Base-by-base conservation (phyloP, 1,284 basidiomycete species). In the Fomitopsis betulina region DNA sequence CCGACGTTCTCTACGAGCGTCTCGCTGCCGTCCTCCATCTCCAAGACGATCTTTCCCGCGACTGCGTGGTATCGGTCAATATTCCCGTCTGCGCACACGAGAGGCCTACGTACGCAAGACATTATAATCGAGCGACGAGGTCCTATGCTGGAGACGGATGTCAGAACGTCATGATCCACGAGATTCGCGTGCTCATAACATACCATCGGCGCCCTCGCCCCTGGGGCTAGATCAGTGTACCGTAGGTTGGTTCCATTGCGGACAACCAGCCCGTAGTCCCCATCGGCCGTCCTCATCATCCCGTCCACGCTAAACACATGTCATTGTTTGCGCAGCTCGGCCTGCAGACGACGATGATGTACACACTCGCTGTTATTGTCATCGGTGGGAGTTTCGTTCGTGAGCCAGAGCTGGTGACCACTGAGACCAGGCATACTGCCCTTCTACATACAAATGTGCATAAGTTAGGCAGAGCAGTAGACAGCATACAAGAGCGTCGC, bases 41-140 rank as follows among this genome's bases (percentile, higher is more conserved):
- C 74, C 23, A 83, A 70, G 32, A 84, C 68, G 12, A 85, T 65
- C 68, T 83, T 80, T 15, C 84, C 85, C 32, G 73, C 69, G 47
- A 85, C 84, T 86, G 59, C 32, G 54, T 15, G 30, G 9, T 10
- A 17, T 21, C 40, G 5, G 50, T 40, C 25, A 53, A 27, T 39
- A 21, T 19, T 15, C 12, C 9, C n/a, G n/a, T 33, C 19, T 35
- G n/a, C 8, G 17, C 15, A 33, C 32, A 25, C 30, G 32, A 45
- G 2, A 2, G 13, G 9, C 5, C 3, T 13, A 66, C 79, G 58
- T 62, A 84, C 84, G 72, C 8, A 87, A 72, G 35, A 86, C 79
- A 62, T 86, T 85, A 62, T 84, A 81, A 63, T 87, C 85, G 47
- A 86, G 63, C 2, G 85, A 85, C 38, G 75, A 75, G 7, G 84